Conservation (phyloP, 2,329 filamentous ascomycete species). For the Stagonosporopsis vannaccii region DNA sequence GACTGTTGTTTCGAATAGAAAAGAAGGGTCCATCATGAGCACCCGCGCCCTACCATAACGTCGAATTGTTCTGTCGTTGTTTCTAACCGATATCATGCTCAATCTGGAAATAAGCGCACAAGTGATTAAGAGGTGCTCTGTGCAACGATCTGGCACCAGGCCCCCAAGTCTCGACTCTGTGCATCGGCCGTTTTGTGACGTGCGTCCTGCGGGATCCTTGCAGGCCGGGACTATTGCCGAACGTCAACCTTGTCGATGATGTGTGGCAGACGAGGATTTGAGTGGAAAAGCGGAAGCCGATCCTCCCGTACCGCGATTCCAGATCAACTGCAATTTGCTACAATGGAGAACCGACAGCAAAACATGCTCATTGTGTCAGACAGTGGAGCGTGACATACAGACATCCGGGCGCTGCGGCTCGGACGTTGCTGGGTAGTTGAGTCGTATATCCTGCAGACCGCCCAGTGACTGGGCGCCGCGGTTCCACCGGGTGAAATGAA, state of each 20-base stretch:
- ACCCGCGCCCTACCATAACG: not conserved
- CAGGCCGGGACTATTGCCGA: not conserved
- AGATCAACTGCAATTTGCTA: constrained; percentile 3
- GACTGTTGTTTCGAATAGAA: constrained; percentile 12
- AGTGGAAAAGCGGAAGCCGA: not conserved
- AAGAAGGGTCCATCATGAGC: not conserved
- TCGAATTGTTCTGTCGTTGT: not conserved
- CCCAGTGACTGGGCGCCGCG: constrained; percentile 8
- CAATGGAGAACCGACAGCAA: not conserved
- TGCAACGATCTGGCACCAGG: not conserved
- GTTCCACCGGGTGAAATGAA: constrained; percentile 22
- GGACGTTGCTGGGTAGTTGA: not conserved
- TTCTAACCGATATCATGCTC: not conserved
- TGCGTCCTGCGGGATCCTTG: not conserved
- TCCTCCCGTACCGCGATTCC: constrained; percentile 1
- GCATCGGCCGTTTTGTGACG: constrained; percentile 4
- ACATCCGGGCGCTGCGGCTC: not conserved
- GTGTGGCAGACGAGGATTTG: not conserved
- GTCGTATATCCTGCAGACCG: not conserved
- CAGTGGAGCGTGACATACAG: not conserved
- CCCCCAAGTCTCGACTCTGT: not conserved
- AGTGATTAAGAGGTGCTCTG: not conserved
- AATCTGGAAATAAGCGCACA: not conserved
- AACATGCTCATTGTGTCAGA: not conserved
- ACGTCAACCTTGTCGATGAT: not conserved